These are phyloP conservation scores for Arxiozyma slooffiae DNA, from an alignment of 1,139 yeast species.

Conservation along the genomic window DNA sequence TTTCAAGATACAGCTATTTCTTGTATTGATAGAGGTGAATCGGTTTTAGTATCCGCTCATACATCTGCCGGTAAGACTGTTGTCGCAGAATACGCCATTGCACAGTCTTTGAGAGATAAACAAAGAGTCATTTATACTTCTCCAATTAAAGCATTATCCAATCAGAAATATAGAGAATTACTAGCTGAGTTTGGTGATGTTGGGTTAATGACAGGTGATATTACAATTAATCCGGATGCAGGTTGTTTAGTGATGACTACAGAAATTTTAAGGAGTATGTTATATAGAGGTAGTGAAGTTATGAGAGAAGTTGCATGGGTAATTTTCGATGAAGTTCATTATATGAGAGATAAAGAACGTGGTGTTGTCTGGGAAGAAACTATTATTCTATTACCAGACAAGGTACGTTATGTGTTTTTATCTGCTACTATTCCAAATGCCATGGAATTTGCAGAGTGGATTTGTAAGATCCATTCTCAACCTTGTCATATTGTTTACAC, in stretches of 20 bases:
- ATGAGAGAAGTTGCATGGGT: conserved; percentile 98
- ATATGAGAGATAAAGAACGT: conserved; percentile 89
- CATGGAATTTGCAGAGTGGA: conserved; percentile 98
- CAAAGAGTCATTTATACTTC: conserved; percentile 95
- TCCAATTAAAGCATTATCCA: conserved; percentile 92
- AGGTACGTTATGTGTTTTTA: conserved; percentile 75
- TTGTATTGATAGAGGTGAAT: conserved; percentile 86
- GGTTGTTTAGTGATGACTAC: conserved; percentile 97
- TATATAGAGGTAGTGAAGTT: conserved; percentile 86
- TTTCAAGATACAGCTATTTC: conserved; percentile 94
- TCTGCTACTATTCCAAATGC: conserved; percentile 98
- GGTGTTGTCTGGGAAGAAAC: conserved; percentile 99
- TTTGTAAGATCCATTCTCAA: conserved; percentile 85
- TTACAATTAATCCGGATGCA: conserved; percentile 92
- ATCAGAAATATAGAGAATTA: conserved; percentile 91
- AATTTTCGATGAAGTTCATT: conserved; percentile 91
- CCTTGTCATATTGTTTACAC: conserved; percentile 99
- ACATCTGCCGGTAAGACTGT: conserved; percentile 99
- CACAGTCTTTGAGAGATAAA: conserved; percentile 80
- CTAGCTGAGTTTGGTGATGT: conserved; percentile 90
- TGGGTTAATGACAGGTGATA: conserved; percentile 97
- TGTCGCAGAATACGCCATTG: conserved; percentile 97
- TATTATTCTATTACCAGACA: conserved; percentile 87
- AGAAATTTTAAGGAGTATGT: conserved; percentile 85
- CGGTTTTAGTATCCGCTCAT: conserved; percentile 96